Percentiles rank a stretch among this genome's conserved stretches.
Conservation (phyloP, 208 protist species). For the Trypanosomatidae sp. region DNA sequence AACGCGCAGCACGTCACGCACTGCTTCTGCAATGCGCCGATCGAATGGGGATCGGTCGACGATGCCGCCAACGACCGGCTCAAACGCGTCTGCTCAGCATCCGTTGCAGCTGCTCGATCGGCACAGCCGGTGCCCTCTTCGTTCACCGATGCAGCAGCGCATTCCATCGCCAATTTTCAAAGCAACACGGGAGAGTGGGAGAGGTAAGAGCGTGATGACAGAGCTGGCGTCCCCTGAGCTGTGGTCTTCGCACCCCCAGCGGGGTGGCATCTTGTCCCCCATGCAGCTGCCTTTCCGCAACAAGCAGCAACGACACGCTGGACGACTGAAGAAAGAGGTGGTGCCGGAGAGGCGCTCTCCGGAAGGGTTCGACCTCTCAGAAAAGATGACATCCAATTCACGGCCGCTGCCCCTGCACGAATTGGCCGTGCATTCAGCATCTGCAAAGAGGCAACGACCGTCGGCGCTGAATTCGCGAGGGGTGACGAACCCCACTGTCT, state of each 20-base stretch:
- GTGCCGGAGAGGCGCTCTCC: neutral
- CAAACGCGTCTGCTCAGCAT: constrained; percentile 9
- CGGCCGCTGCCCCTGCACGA: constrained; percentile 10
- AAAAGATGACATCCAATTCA: neutral
- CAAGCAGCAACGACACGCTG: neutral
- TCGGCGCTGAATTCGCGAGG: constrained; percentile 1
- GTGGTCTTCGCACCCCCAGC: neutral
- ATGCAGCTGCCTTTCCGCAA: neutral
- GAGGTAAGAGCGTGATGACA: neutral
- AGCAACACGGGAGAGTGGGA: neutral
- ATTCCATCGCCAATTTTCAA: constrained; percentile 1
- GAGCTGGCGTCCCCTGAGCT: neutral
- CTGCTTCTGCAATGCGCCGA: neutral
- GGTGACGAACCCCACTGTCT: neutral
- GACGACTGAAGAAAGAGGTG: neutral
- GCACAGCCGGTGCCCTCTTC: constrained; percentile 9
- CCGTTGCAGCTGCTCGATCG: constrained; percentile 23
- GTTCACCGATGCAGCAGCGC: constrained; percentile 1
- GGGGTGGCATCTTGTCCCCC: constrained; percentile 12
- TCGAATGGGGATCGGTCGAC: neutral
- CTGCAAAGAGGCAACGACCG: neutral
- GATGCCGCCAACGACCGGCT: neutral
- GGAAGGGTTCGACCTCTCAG: neutral
- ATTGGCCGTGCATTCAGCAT: constrained; percentile 1
- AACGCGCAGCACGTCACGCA: neutral